These are phyloP conservation scores for Lentinus tigrinus DNA, from an alignment of 768 basidiomycete species.

Conservation along the genomic window DNA sequence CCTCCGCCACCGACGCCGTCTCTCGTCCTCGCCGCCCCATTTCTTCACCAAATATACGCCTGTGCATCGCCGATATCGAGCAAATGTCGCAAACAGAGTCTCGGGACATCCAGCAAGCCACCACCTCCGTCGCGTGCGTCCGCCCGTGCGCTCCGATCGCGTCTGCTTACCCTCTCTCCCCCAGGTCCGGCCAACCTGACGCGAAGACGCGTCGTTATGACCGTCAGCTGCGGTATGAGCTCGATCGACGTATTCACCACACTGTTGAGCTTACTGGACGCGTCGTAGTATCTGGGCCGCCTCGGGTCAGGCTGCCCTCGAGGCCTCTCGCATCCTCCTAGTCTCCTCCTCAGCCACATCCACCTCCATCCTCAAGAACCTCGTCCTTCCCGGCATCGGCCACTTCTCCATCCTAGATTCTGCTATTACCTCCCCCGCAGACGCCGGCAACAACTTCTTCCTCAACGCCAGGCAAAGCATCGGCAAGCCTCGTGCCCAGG, in stretches of 20 bases:
- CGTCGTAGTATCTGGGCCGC: slow-evolving; percentile 74
- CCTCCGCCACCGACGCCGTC: too few relatives aligned
- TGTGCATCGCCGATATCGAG: background rate
- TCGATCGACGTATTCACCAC: background rate
- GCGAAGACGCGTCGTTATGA: slow-evolving; percentile 90
- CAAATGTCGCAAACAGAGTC: slow-evolving; percentile 31
- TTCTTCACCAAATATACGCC: background rate
- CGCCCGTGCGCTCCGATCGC: background rate
- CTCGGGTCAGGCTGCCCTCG: slow-evolving; percentile 86
- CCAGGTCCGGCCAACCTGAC: slow-evolving; percentile 65
- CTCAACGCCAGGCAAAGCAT: slow-evolving; percentile 73
- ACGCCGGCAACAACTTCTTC: slow-evolving; percentile 97
- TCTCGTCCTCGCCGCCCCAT: too few relatives aligned
- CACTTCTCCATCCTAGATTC: slow-evolving; percentile 90
- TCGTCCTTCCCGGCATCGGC: slow-evolving; percentile 95
- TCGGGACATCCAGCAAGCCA: slow-evolving; percentile 48
- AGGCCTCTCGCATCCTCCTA: slow-evolving; percentile 79
- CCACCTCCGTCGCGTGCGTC: slow-evolving; percentile 39
- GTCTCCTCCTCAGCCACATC: slow-evolving; percentile 80
- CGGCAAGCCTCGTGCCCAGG: slow-evolving; percentile 75
- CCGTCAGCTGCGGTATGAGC: slow-evolving; percentile 80
- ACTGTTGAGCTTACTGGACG: background rate
- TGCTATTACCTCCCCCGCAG: slow-evolving; percentile 56
- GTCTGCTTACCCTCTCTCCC: background rate
- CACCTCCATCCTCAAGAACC: slow-evolving; percentile 91